A percentile compares a stretch with the other conserved stretches of the same genome.
Conservation (phyloP, 2,329 filamentous ascomycete species). For the Aspergillus tamarii region DNA sequence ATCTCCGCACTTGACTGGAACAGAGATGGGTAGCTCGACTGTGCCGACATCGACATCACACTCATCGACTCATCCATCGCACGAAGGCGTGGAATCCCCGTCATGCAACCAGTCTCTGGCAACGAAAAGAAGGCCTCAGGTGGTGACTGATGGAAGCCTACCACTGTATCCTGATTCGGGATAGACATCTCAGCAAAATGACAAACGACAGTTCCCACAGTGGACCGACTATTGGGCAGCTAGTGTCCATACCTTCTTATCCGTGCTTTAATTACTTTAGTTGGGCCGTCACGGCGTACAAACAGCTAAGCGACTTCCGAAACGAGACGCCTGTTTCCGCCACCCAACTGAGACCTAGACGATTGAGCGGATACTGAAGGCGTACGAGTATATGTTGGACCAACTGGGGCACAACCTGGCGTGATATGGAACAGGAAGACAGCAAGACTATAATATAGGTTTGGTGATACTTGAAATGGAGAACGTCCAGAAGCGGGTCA, state of each 20-base stretch:
- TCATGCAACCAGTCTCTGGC: slow-evolving; percentile 14
- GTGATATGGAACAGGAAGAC: background rate
- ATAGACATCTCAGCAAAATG: slow-evolving; percentile 4
- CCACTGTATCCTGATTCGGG: background rate
- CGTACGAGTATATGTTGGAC: slow-evolving; percentile 1
- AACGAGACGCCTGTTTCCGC: slow-evolving; percentile 11
- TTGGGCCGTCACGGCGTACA: slow-evolving; percentile 7
- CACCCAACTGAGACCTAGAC: slow-evolving; percentile 7
- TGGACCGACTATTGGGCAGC: background rate
- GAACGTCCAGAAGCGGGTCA: background rate
- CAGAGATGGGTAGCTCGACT: slow-evolving; percentile 31
- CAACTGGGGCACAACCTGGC: background rate
- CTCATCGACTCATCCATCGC: slow-evolving; percentile 7
- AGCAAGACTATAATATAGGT: background rate
- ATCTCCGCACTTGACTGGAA: slow-evolving; percentile 35
- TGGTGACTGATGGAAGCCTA: background rate
- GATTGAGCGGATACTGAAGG: slow-evolving; percentile 1
- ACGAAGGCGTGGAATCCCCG: slow-evolving; percentile 15
- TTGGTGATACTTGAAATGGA: background rate
- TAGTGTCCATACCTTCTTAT: background rate
- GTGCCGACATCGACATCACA: slow-evolving; percentile 18
- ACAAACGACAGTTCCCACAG: background rate
- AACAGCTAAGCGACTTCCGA: slow-evolving; percentile 5
- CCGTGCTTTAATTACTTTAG: background rate
- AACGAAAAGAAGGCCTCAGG: background rate